Base-by-base conservation (phyloP, 2,329 filamentous ascomycete genomes). In the Ciborinia camelliae region DNA sequence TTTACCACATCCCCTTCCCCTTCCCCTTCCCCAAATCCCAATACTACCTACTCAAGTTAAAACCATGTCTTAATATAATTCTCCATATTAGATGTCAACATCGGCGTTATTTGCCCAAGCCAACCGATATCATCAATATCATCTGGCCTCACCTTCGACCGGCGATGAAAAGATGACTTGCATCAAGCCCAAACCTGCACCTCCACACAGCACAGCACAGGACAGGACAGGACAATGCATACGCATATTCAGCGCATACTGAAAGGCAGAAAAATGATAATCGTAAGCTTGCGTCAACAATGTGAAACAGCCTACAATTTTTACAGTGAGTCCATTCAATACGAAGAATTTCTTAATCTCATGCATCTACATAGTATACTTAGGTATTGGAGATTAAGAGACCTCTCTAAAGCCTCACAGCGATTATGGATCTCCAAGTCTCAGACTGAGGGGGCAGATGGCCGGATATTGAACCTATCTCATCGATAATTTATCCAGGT, bases 401-500 rank as follows among this genome's bases (percentile, higher is more conserved):
- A 32, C 61, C 52, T 39, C 32, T 48, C 51, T 23, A 9, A 64
- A 64, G 39, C 53, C 48, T 52, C 53, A 35, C 35, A 28, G 43
- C 26, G 53, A 50, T 32, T 51, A 63, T 63, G 62, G 53, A 50
- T 35, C 50, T 43, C 35, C 18, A 32, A 32, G 62, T 63, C 62
- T 59, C 32, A 59, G 53, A 59, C 53, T 43, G 43, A 26, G 47
- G n/a, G 37, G 63, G 57, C 63, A 64, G 57, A 50, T n/a, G 54
- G 59, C 63, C 64, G 61, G 67, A 67, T 64, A 72, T 69, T 73
- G 72, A 71, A 68, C 65, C 68, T 65, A 65, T 67, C 60, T 52
- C 63, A 59, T 63, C 54, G 54, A 55, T 60, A 59, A 59, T 47
- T 20, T 59, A 59, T 30, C 20, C 43, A 59, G 28, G 63, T 68